A percentile compares a stretch with the other conserved stretches of the same genome.
phyloP scores from a whole-genome alignment of 2,329 filamentous ascomycete species.

The Penicillium sp. region DNA sequence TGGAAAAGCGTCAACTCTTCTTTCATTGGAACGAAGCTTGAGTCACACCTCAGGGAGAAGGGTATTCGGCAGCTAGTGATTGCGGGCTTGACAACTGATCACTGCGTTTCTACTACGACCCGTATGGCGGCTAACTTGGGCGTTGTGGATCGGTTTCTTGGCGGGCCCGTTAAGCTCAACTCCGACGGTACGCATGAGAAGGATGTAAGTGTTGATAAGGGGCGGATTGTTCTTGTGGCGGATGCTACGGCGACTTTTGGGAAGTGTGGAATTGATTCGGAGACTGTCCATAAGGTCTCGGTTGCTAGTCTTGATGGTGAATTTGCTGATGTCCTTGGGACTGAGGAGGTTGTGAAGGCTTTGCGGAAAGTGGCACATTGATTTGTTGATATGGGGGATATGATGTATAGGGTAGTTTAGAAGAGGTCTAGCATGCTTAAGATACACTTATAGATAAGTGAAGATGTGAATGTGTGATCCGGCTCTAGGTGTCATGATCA shows the following conservation, averaged over 20 bases:
- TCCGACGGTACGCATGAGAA: slow-evolving; percentile 22
- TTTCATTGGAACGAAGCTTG: slow-evolving; percentile 46
- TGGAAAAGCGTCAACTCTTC: slow-evolving; percentile 47
- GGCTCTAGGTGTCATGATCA: too few species aligned
- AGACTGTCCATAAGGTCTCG: slow-evolving; percentile 45
- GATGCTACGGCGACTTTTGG: slow-evolving; percentile 48
- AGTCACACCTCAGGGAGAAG: slow-evolving; percentile 33
- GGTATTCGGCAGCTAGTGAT: slow-evolving; percentile 40
- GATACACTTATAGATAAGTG: too few species aligned
- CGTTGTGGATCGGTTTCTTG: slow-evolving; percentile 35
- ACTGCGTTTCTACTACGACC: slow-evolving; percentile 48
- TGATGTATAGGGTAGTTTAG: background rate
- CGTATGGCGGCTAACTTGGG: slow-evolving; percentile 48
- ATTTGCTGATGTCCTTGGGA: slow-evolving; percentile 42
- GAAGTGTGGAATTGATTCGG: slow-evolving; percentile 43
- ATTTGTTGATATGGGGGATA: background rate
- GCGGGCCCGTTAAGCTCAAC: slow-evolving; percentile 11
- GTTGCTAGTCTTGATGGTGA: slow-evolving; percentile 45
- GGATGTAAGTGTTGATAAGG: slow-evolving; percentile 21
- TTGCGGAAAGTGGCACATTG: slow-evolving; percentile 14
- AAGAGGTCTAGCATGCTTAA: background rate
- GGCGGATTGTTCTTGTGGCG: slow-evolving; percentile 40
- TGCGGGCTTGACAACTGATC: slow-evolving; percentile 47
- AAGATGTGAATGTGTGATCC: too few species aligned
- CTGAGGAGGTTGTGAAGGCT: slow-evolving; percentile 35